Base-by-base conservation (phyloP, 306 rosid genomes). In the Acacia acuminata region DNA sequence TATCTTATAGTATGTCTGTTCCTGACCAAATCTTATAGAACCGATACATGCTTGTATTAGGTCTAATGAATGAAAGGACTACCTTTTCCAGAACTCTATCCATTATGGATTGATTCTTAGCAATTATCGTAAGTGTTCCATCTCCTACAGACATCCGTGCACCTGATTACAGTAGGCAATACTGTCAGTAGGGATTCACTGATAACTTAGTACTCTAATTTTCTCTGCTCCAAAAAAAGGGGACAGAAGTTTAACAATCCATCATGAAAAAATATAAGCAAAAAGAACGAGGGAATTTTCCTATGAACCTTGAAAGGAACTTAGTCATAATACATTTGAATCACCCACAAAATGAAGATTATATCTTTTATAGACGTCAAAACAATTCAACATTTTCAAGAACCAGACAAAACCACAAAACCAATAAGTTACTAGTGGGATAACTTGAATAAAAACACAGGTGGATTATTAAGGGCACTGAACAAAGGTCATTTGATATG, bases 131-230 rank as follows among this genome's bases (percentile, higher is more conserved):
- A 77, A 96, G 94, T 60, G 97, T 84, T 83, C 96, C 97, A 85
- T 93, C 99, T n/a, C 91, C 90, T 25, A 96, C 96, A 10, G 97
- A 92, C 51, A 96, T 79, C 53, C 98, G 91, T 67, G 91, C 97
- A 87, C 99, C 99, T 96, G 91, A 67, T 73, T 69, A 78, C 56
- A 45, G 76, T 36, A 51, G 69, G 38, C 55, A 81, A 81, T 43
- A 83, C 69, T 36, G 77, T 81, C 56, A 90, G 78, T 75, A 51
- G 78, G 63, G 53, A 71, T 40, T 53, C 70, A 44, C 9, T 15
- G 38, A 73, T 44, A 66, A 71, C 19, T 44, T 71, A 45, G 40
- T 45, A 17, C 7, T 14, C 73, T 64, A 17, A 12, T 27, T 27
- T 77, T 75, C 66, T 64, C 38, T 55, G 20, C 11, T 79, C 50